A percentile compares a stretch with the other conserved stretches of the same genome.
Conservation (phyloP, 129 eudicot species). For the Arctium lappa region DNA sequence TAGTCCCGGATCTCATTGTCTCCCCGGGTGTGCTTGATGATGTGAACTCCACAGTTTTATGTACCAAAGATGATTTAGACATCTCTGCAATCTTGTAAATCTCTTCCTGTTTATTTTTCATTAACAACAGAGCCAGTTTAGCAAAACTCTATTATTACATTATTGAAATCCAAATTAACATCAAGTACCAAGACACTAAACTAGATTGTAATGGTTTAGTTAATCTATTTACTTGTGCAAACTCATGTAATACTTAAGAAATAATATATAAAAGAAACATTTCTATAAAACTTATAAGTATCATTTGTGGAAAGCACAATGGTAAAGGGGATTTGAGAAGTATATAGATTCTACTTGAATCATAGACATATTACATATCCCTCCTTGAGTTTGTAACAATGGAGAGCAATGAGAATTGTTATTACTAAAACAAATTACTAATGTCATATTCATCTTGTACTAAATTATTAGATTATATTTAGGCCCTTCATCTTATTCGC, state of each 20-base stretch:
- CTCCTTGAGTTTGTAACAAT: too few species aligned
- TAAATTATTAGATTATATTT: too few species aligned
- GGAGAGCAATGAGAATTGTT: too few species aligned
- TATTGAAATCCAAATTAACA: background rate
- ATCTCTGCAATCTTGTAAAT: background rate
- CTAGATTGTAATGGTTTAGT: background rate
- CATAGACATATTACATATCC: too few species aligned
- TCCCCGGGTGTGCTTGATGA: background rate
- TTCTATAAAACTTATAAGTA: too few species aligned
- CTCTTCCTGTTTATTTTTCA: background rate
- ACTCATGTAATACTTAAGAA: background rate
- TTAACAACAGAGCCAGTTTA: constrained; percentile 30
- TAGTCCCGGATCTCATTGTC: background rate
- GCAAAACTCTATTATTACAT: background rate
- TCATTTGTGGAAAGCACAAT: too few species aligned
- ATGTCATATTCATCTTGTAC: too few species aligned
- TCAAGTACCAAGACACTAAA: background rate
- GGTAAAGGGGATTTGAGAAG: too few species aligned
- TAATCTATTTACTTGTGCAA: background rate
- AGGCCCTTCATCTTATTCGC: background rate
- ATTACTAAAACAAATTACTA: too few species aligned
- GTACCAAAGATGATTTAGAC: background rate
- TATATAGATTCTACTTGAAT: too few species aligned
- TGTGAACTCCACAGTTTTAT: background rate
- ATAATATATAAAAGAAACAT: too few species aligned